Evolutionary conservation across 2,329 filamentous ascomycete genomes (phyloP).

Genomic region (Trichoderma sp.): DNA sequence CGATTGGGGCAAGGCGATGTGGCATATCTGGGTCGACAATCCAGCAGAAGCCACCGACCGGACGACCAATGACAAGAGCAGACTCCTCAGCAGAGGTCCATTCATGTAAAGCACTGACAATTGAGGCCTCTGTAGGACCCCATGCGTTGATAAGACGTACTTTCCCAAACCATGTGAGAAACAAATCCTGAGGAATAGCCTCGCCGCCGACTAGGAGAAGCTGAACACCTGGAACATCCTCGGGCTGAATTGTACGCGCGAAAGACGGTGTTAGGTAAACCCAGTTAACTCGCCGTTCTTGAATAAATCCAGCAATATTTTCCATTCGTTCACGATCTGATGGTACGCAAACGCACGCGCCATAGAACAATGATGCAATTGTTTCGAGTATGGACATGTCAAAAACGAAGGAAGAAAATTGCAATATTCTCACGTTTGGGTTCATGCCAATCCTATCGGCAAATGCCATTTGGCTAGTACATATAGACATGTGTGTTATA

Average conservation of each 20-base stretch:
- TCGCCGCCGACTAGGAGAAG: constrained; percentile 19
- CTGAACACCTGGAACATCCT: background rate
- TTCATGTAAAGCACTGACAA: background rate
- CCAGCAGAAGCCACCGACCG: background rate
- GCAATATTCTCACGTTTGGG: background rate
- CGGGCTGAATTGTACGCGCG: background rate
- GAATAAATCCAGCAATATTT: background rate
- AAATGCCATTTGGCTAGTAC: constrained; percentile 1
- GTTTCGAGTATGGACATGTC: background rate
- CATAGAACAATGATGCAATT: background rate
- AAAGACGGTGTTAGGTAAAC: background rate
- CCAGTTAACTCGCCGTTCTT: background rate
- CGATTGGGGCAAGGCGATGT: background rate
- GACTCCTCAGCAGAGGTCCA: background rate
- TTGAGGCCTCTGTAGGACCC: constrained; percentile 20
- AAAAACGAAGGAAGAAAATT: background rate
- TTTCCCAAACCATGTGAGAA: constrained; percentile 12
- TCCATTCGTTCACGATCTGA: background rate
- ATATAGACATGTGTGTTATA: constrained; percentile 21
- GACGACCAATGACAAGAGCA: background rate
- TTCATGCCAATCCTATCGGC: background rate
- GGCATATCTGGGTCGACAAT: background rate
- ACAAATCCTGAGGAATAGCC: background rate
- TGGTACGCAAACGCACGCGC: background rate
- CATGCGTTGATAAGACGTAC: constrained; percentile 19